Percentiles rank a stretch among this genome's conserved stretches.
phyloP scores from a whole-genome alignment of 257 asterid genomes.

The Coffea eugenioides region DNA sequence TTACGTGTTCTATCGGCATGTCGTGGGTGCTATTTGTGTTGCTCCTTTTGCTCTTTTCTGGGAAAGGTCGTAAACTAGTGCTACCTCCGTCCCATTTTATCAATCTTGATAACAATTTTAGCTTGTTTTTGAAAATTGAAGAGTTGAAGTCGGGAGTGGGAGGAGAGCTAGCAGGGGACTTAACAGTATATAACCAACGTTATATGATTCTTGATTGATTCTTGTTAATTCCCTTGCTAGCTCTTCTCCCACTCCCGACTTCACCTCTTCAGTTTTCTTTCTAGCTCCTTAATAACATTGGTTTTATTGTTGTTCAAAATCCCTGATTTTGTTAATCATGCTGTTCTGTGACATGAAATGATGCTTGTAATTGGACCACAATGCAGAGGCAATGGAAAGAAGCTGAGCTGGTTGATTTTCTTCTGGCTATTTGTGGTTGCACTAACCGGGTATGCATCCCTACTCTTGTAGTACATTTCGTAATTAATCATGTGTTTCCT shows the following conservation, averaged over 20 bases:
- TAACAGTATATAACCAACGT: no score
- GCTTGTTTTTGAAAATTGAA: no score
- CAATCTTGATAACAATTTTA: no score
- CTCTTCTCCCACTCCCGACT: background rate
- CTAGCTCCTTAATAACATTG: background rate
- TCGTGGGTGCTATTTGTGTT: slow-evolving; percentile 46
- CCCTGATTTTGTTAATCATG: background rate
- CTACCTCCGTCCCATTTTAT: no score
- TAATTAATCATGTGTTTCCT: no score
- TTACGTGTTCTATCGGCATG: slow-evolving; percentile 47
- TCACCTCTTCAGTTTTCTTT: background rate
- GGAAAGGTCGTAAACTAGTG: slow-evolving; percentile 40
- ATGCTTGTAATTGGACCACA: background rate
- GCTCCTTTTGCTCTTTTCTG: slow-evolving; percentile 48
- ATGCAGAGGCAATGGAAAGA: slow-evolving; percentile 39
- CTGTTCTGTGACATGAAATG: no score
- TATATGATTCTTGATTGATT: background rate
- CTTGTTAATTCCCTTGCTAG: no score
- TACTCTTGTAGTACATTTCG: background rate
- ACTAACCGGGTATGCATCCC: slow-evolving; percentile 48
- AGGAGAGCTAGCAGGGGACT: no score
- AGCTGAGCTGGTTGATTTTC: slow-evolving; percentile 30
- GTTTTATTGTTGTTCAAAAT: no score
- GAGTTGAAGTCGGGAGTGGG: no score
- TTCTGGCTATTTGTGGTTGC: slow-evolving; percentile 55